Conservation (phyloP, 1,139 yeast genomes). For the Lodderomyces metapsilosis region DNA sequence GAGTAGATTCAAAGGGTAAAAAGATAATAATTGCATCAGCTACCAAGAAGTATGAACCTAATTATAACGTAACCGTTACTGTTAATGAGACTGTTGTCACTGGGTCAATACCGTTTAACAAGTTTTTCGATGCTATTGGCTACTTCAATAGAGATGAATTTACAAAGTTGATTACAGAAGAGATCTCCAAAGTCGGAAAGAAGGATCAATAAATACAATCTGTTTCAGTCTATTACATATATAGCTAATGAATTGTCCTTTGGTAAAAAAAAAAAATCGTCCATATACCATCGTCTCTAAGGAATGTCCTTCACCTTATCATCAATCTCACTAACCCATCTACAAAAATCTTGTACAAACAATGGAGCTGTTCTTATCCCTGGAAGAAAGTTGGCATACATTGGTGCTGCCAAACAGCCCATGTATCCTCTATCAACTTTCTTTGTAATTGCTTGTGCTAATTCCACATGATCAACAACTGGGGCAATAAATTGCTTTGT, state of each 20-base stretch:
- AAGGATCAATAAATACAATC: slow-evolving; percentile 14
- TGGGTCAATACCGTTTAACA: slow-evolving; percentile 33
- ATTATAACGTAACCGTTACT: slow-evolving; percentile 25
- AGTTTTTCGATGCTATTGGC: slow-evolving; percentile 50
- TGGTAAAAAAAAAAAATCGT: neutral
- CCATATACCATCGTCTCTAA: neutral
- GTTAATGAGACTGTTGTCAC: slow-evolving; percentile 22
- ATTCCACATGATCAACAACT: slow-evolving; percentile 37
- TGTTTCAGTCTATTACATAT: slow-evolving; percentile 1
- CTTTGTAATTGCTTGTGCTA: slow-evolving; percentile 45
- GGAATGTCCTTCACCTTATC: slow-evolving; percentile 20
- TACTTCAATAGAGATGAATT: slow-evolving; percentile 43
- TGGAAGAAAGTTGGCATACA: slow-evolving; percentile 61
- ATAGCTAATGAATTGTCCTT: slow-evolving; percentile 3
- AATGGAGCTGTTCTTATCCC: slow-evolving; percentile 53
- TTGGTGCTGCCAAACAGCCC: slow-evolving; percentile 57
- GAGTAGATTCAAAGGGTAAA: slow-evolving; percentile 37
- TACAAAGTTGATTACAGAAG: slow-evolving; percentile 26
- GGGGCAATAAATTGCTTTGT: slow-evolving; percentile 68
- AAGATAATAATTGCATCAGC: slow-evolving; percentile 38
- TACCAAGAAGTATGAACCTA: slow-evolving; percentile 45
- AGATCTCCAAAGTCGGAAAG: slow-evolving; percentile 20
- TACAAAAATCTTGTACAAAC: slow-evolving; percentile 38
- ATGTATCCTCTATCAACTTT: slow-evolving; percentile 45
- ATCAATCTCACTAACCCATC: slow-evolving; percentile 59